Evolutionary conservation across 805 yeast genomes (phyloP), one percentile per base, ranked within the genome.

Genomic region (Metschnikowia vanudenii): DNA sequence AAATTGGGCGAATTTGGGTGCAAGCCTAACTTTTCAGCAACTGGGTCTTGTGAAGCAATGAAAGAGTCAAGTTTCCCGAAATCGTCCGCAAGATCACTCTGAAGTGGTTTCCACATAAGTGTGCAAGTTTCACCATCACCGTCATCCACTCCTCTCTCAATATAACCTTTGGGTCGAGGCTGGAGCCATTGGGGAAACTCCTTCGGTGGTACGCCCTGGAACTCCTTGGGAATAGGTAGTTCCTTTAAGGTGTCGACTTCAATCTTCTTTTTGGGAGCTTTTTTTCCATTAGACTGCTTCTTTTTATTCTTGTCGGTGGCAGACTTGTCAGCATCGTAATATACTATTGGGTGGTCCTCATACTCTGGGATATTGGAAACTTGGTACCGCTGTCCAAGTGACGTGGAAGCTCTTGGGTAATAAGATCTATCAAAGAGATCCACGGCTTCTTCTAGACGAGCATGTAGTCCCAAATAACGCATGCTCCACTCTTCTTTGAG

Each of bases 61-160:
- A 81, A 94, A 3, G 59, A 57, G 29, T 82, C 87, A 6, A 85
- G 63, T 12, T 62, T 58, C 22, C 54, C 48, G 37, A 67, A 64
- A n/a, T 62, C 22, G 18, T 55, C 54, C 2, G 24, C 41, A 13
- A 50, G 36, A 41, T 69, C 75, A 1, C 49, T 53, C 6, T 60
- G 60, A 0, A 75, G 73, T 28, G 72, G 67, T 54, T 74, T 76
- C 96, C 97, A 94, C 56, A 84, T 64, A 6, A 88, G 64, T 0
- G 82, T 77, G 18, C 75, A 70, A 0, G 89, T 81, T n/a, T 70
- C 60, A 0, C 69, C 75, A 17, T 57, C 64, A 1, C 75, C 75
- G 17, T 76, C 81, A 56, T 83, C 86, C 3, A 79, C 81, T 1
- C 97, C 97, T 57, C 98, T 75, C 57, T 89, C 96, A 6, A 87